Evolutionary conservation across 352 stramenopile genomes (phyloP), one percentile per base, ranked within the genome.

Genomic region (Aphanomyces astaci): DNA sequence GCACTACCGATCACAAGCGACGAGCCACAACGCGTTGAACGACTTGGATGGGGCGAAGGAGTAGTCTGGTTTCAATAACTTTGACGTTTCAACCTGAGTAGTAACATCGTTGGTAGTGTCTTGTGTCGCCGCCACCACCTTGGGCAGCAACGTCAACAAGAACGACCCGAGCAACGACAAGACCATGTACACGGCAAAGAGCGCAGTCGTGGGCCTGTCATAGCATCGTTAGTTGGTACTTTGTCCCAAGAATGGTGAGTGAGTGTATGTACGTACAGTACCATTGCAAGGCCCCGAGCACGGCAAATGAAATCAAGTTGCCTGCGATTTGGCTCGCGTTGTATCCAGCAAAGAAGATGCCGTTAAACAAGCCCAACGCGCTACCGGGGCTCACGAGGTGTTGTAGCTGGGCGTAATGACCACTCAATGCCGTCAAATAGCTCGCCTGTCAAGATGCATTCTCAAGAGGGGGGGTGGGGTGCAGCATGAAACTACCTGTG

Each of bases 281-380:
- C 60, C 60, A 55, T 7, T 32, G 19, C 10, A 66, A 32, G 4
- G 17, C 33, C 4, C 43, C 62, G 22, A 68, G 62, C 19, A 59
- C 9, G 27, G 55, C 33, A 11, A 45, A 68, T 27, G 62, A 66
- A 30, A 66, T 19, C 15, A 57, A 48, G 22, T 66, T 66, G 36
- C 60, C 60, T 25, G 60, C 25, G 36, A 66, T 30, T 13, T 57
- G 33, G 24, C 60, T 66, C 40, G 30, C 30, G 17, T 66, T 66
- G 22, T 66, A 66, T 19, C 28, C 39, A 40, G 43, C 32, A 17
- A 45, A 66, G 32, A 66, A 66, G 54, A 45, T 49, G 24, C 60
- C 60, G 30, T 53, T 66, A 19, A 66, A 55, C 4, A 59, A 31
- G 17, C 60, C 60, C 60, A 66, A 55, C 27, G 60, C 51, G 28